phyloP scores from a whole-genome alignment of 1,284 basidiomycete species.

The Leccinum fallax region DNA sequence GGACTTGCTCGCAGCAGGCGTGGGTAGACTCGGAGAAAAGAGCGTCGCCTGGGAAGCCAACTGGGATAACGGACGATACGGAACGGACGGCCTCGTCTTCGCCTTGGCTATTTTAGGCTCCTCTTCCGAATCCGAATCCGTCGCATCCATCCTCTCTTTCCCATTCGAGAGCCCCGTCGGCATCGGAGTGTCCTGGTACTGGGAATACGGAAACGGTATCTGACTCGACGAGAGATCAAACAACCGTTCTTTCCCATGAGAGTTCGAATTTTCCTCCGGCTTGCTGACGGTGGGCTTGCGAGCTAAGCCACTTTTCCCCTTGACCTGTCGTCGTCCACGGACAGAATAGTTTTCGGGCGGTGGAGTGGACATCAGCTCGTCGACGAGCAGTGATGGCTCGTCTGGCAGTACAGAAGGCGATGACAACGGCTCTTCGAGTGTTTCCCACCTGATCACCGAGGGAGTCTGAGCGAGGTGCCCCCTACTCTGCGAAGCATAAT shows the following conservation, averaged over 20 bases:
- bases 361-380: slow-evolving; percentile 44
- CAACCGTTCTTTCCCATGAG: slow-evolving; percentile 34
- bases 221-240: slow-evolving; percentile 49
- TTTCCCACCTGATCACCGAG: slow-evolving; percentile 28
- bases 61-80: slow-evolving; percentile 53
- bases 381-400: slow-evolving; percentile 33
- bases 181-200: slow-evolving; percentile 31
- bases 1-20: slow-evolving; percentile 21
- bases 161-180: neutral
- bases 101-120: slow-evolving; percentile 31
- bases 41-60: slow-evolving; percentile 46
- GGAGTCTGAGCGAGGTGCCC: slow-evolving; percentile 8
- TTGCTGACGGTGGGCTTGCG: neutral
- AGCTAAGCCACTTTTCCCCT: slow-evolving; percentile 6
- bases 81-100: slow-evolving; percentile 27
- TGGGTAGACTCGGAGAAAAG: slow-evolving; percentile 41
- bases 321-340: slow-evolving; percentile 1
- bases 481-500: slow-evolving; percentile 2
- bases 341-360: neutral
- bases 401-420: slow-evolving; percentile 24
- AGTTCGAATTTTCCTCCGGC: neutral
- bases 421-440: slow-evolving; percentile 21
- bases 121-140: slow-evolving; percentile 26
- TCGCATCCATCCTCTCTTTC: slow-evolving; percentile 3
- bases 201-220: slow-evolving; percentile 49